Evolutionary conservation across 169 alveolate genomes (phyloP).

Genomic region (Eimeria maxima): DNA sequence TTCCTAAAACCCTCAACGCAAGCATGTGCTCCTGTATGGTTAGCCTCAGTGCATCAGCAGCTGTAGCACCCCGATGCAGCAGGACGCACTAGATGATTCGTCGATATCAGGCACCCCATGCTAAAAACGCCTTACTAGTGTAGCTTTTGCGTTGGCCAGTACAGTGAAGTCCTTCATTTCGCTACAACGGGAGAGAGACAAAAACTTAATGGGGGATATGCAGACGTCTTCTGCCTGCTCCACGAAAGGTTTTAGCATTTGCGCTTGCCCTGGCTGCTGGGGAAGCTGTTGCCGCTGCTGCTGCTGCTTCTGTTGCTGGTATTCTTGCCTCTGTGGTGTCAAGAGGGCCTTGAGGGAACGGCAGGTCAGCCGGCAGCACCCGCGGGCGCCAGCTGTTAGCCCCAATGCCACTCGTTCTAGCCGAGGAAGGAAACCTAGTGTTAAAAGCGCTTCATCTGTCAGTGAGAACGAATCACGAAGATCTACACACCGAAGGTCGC

Average conservation of each 20-base stretch:
- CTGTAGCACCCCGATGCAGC: neutral
- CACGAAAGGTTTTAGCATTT: neutral
- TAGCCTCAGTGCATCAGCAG: neutral
- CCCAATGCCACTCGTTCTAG: constrained; percentile 71
- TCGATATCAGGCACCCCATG: neutral
- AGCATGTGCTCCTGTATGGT: neutral
- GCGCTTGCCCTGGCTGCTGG: constrained; percentile 20
- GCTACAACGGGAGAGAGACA: constrained; percentile 70
- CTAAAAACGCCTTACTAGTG: constrained; percentile 16
- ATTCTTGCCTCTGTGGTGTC: constrained; percentile 47
- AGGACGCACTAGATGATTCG: neutral
- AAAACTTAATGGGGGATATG: constrained; percentile 37
- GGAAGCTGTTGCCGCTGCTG: constrained; percentile 1
- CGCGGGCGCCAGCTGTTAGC: constrained; percentile 66
- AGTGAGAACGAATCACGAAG: constrained; percentile 59
- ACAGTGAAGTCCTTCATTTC: constrained; percentile 67
- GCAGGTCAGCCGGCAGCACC: constrained; percentile 73
- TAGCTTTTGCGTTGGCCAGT: constrained; percentile 28
- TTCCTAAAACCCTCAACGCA: constrained; percentile 56
- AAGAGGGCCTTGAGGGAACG: constrained; percentile 44
- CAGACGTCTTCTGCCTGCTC: constrained; percentile 32
- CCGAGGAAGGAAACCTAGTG: constrained; percentile 57
- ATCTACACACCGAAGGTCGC: constrained; percentile 66
- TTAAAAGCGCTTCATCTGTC: constrained; percentile 54
- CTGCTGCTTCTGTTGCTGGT: constrained; percentile 49